Evolutionary conservation across 441 rosid genomes (phyloP).

Genomic region (Gossypium gossypioides): DNA sequence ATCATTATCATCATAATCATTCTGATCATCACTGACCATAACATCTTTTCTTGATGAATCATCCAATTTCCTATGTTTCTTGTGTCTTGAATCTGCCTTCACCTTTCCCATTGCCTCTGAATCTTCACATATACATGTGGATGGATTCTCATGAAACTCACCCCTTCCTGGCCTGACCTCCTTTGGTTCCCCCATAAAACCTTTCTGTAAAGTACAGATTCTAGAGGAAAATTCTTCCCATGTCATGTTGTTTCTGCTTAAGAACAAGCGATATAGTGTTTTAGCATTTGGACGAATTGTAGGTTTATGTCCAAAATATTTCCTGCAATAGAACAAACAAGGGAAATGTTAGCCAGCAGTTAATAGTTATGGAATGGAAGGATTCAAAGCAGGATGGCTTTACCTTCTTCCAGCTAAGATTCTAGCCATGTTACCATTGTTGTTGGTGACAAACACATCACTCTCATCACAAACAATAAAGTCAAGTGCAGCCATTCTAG

Average conservation of each 20-base stretch:
- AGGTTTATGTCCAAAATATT: conserved; percentile 88
- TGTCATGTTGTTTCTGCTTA: conserved; percentile 49
- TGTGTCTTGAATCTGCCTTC: conserved; percentile 26
- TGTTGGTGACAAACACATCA: conserved; percentile 88
- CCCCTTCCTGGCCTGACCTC: conserved; percentile 91
- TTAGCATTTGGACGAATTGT: conserved; percentile 90
- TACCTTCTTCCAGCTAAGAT: conserved; percentile 94
- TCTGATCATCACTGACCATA: conserved; percentile 28
- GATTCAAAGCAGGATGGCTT: background rate
- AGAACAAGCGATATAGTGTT: conserved; percentile 62
- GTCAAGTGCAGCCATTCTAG: conserved; percentile 96
- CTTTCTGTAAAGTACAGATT: conserved; percentile 64
- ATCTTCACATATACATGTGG: conserved; percentile 74
- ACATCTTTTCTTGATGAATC: conserved; percentile 23
- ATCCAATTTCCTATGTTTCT: conserved; percentile 43
- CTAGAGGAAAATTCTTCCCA: conserved; percentile 85
- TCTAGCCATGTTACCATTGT: conserved; percentile 96
- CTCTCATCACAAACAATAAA: conserved; percentile 93
- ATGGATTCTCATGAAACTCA: conserved; percentile 94
- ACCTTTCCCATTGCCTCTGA: conserved; percentile 37
- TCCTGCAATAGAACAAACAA: conserved; percentile 37
- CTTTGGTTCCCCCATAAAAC: conserved; percentile 92
- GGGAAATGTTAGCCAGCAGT: conserved; percentile 17
- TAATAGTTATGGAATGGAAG: conserved; percentile 3
- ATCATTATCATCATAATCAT: conserved; percentile 33